These are phyloP conservation scores for Malus sylvestris DNA, from an alignment of 306 rosid genomes.

Conservation along the genomic window DNA sequence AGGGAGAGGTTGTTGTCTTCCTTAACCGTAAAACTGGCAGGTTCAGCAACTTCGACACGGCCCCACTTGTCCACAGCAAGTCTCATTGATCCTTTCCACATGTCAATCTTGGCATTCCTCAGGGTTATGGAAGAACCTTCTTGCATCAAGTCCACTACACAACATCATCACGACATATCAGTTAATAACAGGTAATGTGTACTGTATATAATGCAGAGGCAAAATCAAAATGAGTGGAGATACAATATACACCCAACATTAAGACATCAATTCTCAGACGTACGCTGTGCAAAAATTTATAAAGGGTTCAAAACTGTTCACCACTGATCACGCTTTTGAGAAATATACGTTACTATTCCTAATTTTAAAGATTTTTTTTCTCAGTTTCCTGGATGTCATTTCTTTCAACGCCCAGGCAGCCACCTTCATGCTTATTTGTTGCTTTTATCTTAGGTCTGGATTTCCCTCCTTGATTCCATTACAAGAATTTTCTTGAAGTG, in stretches of 20 bases:
- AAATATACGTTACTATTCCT: neutral
- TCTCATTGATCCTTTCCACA: slow-evolving; percentile 44
- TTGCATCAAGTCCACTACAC: slow-evolving; percentile 32
- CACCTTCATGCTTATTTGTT: neutral
- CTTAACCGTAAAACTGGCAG: slow-evolving; percentile 32
- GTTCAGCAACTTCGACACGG: slow-evolving; percentile 37
- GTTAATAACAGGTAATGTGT: neutral
- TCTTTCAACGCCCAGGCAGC: neutral
- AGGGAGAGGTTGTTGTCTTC: slow-evolving; percentile 44
- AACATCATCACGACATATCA: neutral
- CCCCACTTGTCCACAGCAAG: slow-evolving; percentile 49
- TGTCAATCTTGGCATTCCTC: slow-evolving; percentile 38
- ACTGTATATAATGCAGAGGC: neutral
- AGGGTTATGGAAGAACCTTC: slow-evolving; percentile 32
- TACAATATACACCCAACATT: neutral
- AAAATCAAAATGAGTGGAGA: neutral
- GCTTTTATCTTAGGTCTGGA: neutral
- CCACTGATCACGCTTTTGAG: neutral
- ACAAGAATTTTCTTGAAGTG: neutral
- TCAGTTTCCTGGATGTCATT: neutral
- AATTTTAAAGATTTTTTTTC: neutral
- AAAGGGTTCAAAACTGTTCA: neutral
- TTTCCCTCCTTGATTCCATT: neutral
- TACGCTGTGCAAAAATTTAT: neutral
- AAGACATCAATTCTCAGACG: neutral